Evolutionary conservation across 164 flowering plant species (phyloP).

Genomic region (Chimonanthus salicifolius): DNA sequence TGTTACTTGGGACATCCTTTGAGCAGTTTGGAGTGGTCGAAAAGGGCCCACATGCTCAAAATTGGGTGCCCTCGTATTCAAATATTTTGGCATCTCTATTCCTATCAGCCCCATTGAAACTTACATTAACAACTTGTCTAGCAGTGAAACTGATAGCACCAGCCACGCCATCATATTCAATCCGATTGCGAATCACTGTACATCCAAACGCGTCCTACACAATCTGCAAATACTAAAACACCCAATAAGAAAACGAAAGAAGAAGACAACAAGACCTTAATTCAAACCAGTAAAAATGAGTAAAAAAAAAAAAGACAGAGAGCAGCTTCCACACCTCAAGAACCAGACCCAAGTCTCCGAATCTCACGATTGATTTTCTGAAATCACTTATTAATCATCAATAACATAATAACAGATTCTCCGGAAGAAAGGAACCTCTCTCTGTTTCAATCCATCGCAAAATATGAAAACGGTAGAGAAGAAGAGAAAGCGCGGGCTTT

Average conservation of each 20-base stretch:
- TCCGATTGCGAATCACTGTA: not conserved
- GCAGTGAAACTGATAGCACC: too few species aligned
- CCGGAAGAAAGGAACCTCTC: not conserved
- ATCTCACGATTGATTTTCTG: not conserved
- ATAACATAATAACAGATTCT: not conserved
- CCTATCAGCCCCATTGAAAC: too few species aligned
- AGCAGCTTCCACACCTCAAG: not conserved
- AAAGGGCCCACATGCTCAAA: too few species aligned
- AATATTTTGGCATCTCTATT: not conserved
- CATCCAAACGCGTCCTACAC: not conserved
- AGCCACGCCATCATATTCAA: too few species aligned
- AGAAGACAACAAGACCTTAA: too few species aligned
- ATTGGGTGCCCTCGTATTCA: not conserved
- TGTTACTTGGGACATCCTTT: too few species aligned
- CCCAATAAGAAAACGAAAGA: too few species aligned
- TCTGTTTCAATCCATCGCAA: not conserved
- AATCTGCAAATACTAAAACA: not conserved
- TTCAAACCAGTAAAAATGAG: not conserved
- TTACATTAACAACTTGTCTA: too few species aligned
- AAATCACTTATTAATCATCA: not conserved
- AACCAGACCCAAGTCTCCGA: not conserved
- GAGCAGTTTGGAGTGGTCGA: too few species aligned
- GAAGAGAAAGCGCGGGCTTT: too few species aligned
- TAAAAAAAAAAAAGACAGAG: not conserved
- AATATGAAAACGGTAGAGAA: too few species aligned